Percentiles rank a stretch among this genome's conserved stretches.
Evolutionary conservation across 768 basidiomycete genomes (phyloP).

Genomic region (Mycena haematopus): DNA sequence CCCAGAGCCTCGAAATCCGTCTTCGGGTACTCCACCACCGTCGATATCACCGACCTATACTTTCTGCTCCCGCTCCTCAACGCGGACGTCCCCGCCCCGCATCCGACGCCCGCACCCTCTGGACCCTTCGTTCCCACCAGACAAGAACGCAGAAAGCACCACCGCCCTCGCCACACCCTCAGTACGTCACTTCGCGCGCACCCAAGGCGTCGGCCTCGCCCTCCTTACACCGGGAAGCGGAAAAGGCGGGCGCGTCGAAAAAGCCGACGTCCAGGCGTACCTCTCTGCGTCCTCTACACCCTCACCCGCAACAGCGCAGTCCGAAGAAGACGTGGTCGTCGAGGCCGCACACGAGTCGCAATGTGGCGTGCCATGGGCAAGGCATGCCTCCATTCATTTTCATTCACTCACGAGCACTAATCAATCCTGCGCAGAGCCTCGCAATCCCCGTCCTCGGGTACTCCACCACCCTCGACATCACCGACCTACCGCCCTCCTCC

Average conservation of each 20-base stretch:
- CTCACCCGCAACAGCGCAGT: neutral
- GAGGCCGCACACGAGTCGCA: constrained; percentile 58
- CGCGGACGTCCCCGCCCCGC: constrained; percentile 63
- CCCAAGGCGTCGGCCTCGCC: constrained; percentile 66
- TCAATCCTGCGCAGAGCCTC: too few relatives aligned
- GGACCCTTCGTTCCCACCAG: constrained; percentile 43
- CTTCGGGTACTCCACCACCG: constrained; percentile 81
- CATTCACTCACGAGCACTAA: too few relatives aligned
- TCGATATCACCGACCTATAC: constrained; percentile 78
- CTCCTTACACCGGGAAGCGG: constrained; percentile 71
- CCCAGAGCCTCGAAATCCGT: constrained; percentile 81
- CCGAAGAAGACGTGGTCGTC: constrained; percentile 58
- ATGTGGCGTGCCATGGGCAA: constrained; percentile 95
- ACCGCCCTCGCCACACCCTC: constrained; percentile 76
- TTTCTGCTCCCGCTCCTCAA: constrained; percentile 68
- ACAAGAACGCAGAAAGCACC: constrained; percentile 24
- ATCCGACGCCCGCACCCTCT: constrained; percentile 32
- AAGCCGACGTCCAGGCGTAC: constrained; percentile 72
- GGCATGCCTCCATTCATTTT: constrained; percentile 47
- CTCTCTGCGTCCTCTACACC: constrained; percentile 41
- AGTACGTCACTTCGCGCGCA: constrained; percentile 77
- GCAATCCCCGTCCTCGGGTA: constrained; percentile 91
- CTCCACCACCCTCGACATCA: constrained; percentile 77
- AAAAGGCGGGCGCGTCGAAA: constrained; percentile 76
- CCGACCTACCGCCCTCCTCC: constrained; percentile 65